Evolutionary conservation across 306 rosid species (phyloP), one percentile per base, ranked within the genome.

Genomic region (Rosa multiflora): DNA sequence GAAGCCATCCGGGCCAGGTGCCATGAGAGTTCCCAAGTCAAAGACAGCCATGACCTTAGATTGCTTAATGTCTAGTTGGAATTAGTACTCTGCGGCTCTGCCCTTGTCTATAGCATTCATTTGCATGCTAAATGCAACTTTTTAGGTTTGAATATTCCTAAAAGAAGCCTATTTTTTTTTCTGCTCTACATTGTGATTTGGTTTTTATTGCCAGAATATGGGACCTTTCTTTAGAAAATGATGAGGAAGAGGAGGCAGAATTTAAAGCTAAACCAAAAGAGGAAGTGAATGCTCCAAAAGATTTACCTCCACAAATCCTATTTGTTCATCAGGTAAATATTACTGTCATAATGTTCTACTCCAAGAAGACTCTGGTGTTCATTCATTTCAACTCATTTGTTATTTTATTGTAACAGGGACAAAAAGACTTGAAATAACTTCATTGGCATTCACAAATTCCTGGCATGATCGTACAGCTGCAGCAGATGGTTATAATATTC

Each of bases 391-490:
- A 53, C 68, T 59, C 2, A 10, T 62, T 51, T 53, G 12, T 14
- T 78, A 48, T 58, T 52, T 72, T 66, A 37, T 67, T 49, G 8
- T 0, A 80, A 87, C 91, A 91, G 99, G 98, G 99, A 35, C 99
- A 95, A 46, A 95, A 88, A 26, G 98, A 91, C 86, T 87, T 90
- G 72, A 95, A 95, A 84, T 98, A 95, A 84, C 89, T 92, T 42
- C 98, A 91, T 81, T 95, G 98, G 98, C 97, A 95, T 83, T 20
- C 90, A 20, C 98, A 95, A 85, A 95, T 95, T 85, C 98, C 99
- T 4, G 98, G 98, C 82, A 92, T 95, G 99, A 83, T 92, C n/a
- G 89, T 95, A 4, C 96, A 72, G 92, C 99, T 0, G 99, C 97
- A 20, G 82, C 88, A 13, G 99, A 95, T 86, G 98, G 97, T 86